Conservation (phyloP, 2,329 filamentous ascomycete species). For the Rosellinia necatrix region DNA sequence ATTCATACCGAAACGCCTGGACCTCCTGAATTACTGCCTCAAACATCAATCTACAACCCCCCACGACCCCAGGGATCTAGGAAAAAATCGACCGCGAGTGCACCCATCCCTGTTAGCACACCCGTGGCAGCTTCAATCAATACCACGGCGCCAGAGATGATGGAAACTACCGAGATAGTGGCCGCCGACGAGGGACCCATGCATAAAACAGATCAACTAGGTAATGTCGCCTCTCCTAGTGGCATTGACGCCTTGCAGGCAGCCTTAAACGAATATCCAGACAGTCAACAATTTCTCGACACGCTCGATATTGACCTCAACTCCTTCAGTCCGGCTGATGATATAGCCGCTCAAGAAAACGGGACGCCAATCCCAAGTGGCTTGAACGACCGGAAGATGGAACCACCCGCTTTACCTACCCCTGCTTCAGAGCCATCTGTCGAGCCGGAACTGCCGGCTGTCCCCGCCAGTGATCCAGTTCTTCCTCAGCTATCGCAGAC, state of each 20-base stretch:
- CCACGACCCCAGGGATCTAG: constrained; percentile 36
- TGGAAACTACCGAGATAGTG: constrained; percentile 3
- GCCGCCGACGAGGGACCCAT: constrained; percentile 25
- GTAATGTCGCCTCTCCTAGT: constrained; percentile 10
- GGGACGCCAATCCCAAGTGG: neutral
- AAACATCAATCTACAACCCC: constrained; percentile 49
- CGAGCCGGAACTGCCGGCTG: constrained; percentile 41
- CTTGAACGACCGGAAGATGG: constrained; percentile 24
- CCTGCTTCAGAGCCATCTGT: constrained; percentile 28
- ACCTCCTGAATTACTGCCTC: constrained; percentile 49
- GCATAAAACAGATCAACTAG: constrained; percentile 12
- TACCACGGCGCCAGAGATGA: neutral
- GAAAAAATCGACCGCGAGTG: constrained; percentile 20
- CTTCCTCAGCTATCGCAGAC: constrained; percentile 39
- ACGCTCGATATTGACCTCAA: constrained; percentile 22
- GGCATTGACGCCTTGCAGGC: constrained; percentile 31
- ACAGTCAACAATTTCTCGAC: constrained; percentile 31
- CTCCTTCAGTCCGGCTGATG: constrained; percentile 27
- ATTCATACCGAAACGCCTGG: constrained; percentile 51
- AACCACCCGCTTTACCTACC: constrained; percentile 29
- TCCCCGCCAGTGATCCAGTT: constrained; percentile 55
- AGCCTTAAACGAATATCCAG: constrained; percentile 28
- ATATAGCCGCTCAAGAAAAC: constrained; percentile 21
- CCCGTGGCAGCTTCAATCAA: constrained; percentile 1
- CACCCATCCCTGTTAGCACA: constrained; percentile 24